These are phyloP conservation scores for Rhodotorula sp. DNA, from an alignment of 1,284 basidiomycete species.

Conservation along the genomic window DNA sequence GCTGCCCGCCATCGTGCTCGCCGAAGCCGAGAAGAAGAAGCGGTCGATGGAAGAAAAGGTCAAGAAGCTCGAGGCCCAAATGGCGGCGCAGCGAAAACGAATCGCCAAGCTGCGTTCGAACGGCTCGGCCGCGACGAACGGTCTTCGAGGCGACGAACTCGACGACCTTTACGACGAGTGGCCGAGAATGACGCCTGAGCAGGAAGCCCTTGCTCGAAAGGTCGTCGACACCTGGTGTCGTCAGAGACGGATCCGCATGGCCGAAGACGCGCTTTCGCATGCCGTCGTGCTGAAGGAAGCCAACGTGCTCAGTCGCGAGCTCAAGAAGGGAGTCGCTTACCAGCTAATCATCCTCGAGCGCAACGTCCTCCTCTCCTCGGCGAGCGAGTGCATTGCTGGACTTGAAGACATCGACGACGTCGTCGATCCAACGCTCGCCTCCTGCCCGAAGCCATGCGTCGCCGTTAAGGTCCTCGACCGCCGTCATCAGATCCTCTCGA, in stretches of 20 bases:
- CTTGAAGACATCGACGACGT: slow-evolving; percentile 86
- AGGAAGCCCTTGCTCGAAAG: slow-evolving; percentile 68
- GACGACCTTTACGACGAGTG: slow-evolving; percentile 30
- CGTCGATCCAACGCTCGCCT: slow-evolving; percentile 69
- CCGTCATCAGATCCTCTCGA: slow-evolving; percentile 76
- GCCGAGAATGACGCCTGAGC: slow-evolving; percentile 57
- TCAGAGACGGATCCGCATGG: slow-evolving; percentile 83
- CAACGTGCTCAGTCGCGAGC: slow-evolving; percentile 85
- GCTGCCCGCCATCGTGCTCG: slow-evolving; percentile 56
- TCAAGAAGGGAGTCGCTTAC: slow-evolving; percentile 80
- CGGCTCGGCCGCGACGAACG: background rate
- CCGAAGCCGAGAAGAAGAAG: slow-evolving; percentile 61
- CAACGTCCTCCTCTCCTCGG: slow-evolving; percentile 65
- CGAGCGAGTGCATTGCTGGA: slow-evolving; percentile 80
- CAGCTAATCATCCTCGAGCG: slow-evolving; percentile 83
- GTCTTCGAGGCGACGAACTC: background rate
- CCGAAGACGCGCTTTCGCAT: slow-evolving; percentile 78
- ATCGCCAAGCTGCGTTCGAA: slow-evolving; percentile 55
- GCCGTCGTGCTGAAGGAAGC: slow-evolving; percentile 91
- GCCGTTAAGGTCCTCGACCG: slow-evolving; percentile 89
- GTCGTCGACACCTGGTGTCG: slow-evolving; percentile 81
- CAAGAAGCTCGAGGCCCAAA: slow-evolving; percentile 72
- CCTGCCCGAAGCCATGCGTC: slow-evolving; percentile 74
- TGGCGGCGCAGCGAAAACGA: slow-evolving; percentile 56
- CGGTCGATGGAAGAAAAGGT: slow-evolving; percentile 87